Base-by-base conservation (phyloP, 1,139 yeast species). In the Blastobotrys buckinghamii region DNA sequence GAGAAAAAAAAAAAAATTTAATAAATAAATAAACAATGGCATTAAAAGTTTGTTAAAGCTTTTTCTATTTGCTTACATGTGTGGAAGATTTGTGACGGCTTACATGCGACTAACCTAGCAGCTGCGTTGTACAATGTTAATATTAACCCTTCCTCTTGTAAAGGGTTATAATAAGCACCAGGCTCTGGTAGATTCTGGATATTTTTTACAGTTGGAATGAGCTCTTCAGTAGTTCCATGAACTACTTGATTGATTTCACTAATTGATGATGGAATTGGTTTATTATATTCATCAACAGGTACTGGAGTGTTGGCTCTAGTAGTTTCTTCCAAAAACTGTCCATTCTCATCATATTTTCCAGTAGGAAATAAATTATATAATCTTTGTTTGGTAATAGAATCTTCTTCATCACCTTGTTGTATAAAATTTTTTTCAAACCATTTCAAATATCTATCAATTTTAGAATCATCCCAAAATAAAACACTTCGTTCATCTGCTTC, bases 371-470 rank as follows among this genome's bases (percentile, higher is more conserved):
- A 30, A 29, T 52, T 53, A n/a, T 51, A 44, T 40, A 59, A 29
- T 17, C 59, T 49, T 20, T 47, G 51, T 8, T 51, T 41, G 6
- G 51, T 40, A 6, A 45, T 41, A 9, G 39, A 44, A 9, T 44
- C 50, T 17, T 35, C 24, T 3, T 39, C 42, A 19, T 17, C 13
- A 16, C 35, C 43, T 15, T 29, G 26, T 4, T 39, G 36, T 17
- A 52, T 46, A 36, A 55, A 45, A 27, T 48, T 51, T n/a, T 53
- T 50, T 39, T 59, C 62, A 46, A 57, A 62, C 68, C 69, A 67
- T 16, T 55, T 52, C 24, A 67, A 41, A 47, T 60, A 68, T 16
- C 61, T 50, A n/a, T 59, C 61, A 7, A 59, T 48, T 35, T 61
- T 55, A 2, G 51, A 54, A 5, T 51, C 42, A 39, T 55, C 54